phyloP scores from a whole-genome alignment of 371 early-diverging fungal species.

The Zychaea mexicana region DNA sequence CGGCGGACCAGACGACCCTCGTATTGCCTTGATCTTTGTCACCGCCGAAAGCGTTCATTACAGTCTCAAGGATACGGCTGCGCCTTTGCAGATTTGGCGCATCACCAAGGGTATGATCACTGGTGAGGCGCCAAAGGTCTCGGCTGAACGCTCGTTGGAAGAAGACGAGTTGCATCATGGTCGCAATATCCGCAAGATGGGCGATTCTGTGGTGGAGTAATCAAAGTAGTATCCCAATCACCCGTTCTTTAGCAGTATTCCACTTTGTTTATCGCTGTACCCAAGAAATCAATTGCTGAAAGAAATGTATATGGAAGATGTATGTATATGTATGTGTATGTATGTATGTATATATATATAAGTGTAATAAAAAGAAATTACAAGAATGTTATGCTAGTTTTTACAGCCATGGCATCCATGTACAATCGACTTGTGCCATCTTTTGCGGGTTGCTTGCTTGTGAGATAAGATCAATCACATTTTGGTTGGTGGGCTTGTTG shows the following conservation, averaged over 20 bases:
- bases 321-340: not conserved
- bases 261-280: too few species aligned
- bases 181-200: conserved; percentile 9
- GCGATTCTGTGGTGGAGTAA: conserved; percentile 14
- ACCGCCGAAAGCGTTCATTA: conserved; percentile 31
- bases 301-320: too few species aligned
- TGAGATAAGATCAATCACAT: conserved; percentile 84
- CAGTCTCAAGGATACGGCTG: conserved; percentile 16
- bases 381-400: not conserved
- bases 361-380: not conserved
- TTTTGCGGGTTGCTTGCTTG: conserved; percentile 92
- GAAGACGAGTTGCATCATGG: conserved; percentile 20
- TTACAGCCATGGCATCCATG: conserved; percentile 84
- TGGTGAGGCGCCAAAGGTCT: conserved; percentile 27
- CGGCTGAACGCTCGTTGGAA: conserved; percentile 18
- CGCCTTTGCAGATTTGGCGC: conserved; percentile 26
- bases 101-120: conserved; percentile 21
- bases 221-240: too few species aligned
- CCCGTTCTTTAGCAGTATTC: too few species aligned
- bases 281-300: too few species aligned
- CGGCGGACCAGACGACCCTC: conserved; percentile 48
- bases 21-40: conserved; percentile 34
- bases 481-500: conserved; percentile 71
- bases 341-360: not conserved
- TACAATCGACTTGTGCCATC: conserved; percentile 90